A percentile compares a stretch with the other conserved stretches of the same genome.
phyloP scores from a whole-genome alignment of 805 yeast genomes.

The Starmera caribaea region DNA sequence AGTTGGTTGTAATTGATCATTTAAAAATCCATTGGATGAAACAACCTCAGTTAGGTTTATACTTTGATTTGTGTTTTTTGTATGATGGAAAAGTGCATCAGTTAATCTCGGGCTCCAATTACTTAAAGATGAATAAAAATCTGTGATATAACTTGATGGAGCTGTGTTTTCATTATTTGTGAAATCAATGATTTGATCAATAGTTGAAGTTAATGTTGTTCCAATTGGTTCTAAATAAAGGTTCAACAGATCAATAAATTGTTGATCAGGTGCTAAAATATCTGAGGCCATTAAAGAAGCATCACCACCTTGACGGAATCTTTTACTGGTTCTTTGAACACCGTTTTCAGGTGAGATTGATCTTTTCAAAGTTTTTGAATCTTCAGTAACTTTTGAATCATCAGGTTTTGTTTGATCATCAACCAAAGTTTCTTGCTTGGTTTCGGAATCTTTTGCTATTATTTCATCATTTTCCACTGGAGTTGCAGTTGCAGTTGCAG shows the following conservation, averaged over 20 bases:
- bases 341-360: constrained; percentile 11
- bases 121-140: not conserved
- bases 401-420: constrained; percentile 24
- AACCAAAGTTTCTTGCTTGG: constrained; percentile 21
- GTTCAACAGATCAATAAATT: not conserved
- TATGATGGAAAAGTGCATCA: constrained; percentile 13
- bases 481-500: not conserved
- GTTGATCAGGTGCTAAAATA: not conserved
- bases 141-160: constrained; percentile 4
- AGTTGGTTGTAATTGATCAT: constrained; percentile 7
- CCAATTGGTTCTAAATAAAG: not conserved
- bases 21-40: constrained; percentile 19
- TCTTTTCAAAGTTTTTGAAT: constrained; percentile 25
- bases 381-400: constrained; percentile 23
- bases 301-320: constrained; percentile 24
- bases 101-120: constrained; percentile 16
- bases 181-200: not conserved
- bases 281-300: not conserved
- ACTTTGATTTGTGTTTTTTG: constrained; percentile 2
- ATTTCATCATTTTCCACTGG: not conserved
- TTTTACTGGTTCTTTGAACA: constrained; percentile 29
- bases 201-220: constrained; percentile 1
- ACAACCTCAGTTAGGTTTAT: constrained; percentile 21
- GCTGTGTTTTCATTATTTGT: not conserved
- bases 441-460: not conserved